These are phyloP conservation scores for Hypoxylon trugodes DNA, from an alignment of 495 filamentous ascomycete genomes.

Conservation along the genomic window DNA sequence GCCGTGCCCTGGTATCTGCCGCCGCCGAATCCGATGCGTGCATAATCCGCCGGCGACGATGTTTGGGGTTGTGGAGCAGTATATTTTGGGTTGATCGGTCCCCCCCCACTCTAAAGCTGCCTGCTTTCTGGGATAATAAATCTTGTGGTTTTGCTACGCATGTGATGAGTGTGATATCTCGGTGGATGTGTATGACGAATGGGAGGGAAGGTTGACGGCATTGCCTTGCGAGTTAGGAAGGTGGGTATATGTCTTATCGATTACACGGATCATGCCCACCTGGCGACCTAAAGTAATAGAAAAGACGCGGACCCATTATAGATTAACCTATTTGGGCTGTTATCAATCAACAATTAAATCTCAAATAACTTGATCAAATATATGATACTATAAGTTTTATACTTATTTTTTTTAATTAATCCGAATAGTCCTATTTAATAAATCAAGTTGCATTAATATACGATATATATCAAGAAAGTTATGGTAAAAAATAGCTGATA, in stretches of 20 bases:
- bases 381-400: not conserved
- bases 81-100: slow-evolving; percentile 8
- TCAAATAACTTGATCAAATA: not conserved
- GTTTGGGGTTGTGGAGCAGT: not conserved
- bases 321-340: not conserved
- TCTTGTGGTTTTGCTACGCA: slow-evolving; percentile 7
- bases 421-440: no score
- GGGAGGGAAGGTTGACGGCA: slow-evolving; percentile 1
- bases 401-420: no score
- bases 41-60: slow-evolving; percentile 32
- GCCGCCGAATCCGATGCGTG: slow-evolving; percentile 36
- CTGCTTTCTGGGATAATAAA: slow-evolving; percentile 6
- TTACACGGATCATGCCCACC: no score
- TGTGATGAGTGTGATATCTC: slow-evolving; percentile 1
- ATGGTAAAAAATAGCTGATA: no score
- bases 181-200: not conserved
- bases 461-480: no score
- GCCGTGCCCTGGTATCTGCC: slow-evolving; percentile 41
- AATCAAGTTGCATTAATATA: no score
- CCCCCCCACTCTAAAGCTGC: slow-evolving; percentile 23
- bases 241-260: slow-evolving; percentile 33
- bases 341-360: not conserved
- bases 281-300: no score
- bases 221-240: slow-evolving; percentile 19
- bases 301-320: no score